Evolutionary conservation across 495 filamentous ascomycete genomes (phyloP).

Genomic region (Tuber borchii): DNA sequence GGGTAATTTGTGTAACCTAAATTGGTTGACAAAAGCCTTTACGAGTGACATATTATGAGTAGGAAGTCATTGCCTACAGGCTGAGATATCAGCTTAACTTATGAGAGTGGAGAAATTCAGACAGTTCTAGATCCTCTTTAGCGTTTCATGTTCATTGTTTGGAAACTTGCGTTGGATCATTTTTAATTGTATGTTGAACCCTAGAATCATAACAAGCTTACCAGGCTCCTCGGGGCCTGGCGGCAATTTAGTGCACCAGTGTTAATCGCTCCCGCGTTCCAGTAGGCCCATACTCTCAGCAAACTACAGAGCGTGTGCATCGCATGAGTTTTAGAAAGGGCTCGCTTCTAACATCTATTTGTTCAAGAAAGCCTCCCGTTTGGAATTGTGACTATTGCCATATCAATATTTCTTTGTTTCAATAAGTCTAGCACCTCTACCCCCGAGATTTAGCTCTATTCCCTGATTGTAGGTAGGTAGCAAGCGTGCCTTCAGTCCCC

Average conservation of each 20-base stretch:
- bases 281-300: neutral
- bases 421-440: neutral
- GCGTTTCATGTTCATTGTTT: neutral
- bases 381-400: neutral
- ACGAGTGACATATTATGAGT: neutral
- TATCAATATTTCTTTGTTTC: neutral
- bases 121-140: neutral
- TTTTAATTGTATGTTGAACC: neutral
- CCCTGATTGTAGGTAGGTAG: neutral
- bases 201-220: neutral
- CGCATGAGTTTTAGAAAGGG: neutral
- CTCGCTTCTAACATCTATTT: neutral
- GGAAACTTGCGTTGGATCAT: neutral
- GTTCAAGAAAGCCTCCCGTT: neutral
- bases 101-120: neutral
- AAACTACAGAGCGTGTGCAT: neutral
- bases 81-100: neutral
- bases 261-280: neutral
- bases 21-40: neutral
- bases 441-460: neutral
- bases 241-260: neutral
- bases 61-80: neutral
- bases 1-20: constrained; percentile 2
- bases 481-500: neutral
- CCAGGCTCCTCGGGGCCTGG: neutral